phyloP scores from a whole-genome alignment of 2,329 filamentous ascomycete species.

The Xylariales sp. region DNA sequence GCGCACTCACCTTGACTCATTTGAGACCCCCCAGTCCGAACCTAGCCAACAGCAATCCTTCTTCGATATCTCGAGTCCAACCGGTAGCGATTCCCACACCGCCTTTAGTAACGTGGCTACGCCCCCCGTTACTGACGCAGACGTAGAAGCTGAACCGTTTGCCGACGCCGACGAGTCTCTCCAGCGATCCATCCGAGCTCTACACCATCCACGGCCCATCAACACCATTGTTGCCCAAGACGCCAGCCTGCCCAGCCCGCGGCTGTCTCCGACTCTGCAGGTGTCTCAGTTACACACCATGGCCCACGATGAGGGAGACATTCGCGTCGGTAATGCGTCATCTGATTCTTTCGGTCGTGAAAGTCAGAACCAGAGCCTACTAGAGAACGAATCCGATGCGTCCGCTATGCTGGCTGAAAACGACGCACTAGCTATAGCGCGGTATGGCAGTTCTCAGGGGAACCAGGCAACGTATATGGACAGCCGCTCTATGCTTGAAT shows the following conservation, averaged over 20 bases:
- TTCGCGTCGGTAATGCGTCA: constrained; percentile 53
- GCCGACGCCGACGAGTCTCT: constrained; percentile 63
- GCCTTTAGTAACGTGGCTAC: constrained; percentile 76
- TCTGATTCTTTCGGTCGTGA: constrained; percentile 53
- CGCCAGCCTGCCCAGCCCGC: constrained; percentile 92
- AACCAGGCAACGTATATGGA: constrained; percentile 70
- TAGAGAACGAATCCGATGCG: constrained; percentile 50
- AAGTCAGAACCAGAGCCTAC: constrained; percentile 57
- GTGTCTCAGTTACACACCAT: constrained; percentile 66
- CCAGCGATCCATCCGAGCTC: constrained; percentile 58
- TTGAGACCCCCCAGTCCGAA: constrained; percentile 59
- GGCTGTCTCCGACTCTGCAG: constrained; percentile 89
- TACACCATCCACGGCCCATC: constrained; percentile 64
- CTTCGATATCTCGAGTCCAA: constrained; percentile 64
- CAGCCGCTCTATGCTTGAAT: constrained; percentile 86
- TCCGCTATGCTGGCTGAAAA: constrained; percentile 44
- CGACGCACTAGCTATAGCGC: constrained; percentile 41
- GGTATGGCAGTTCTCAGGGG: constrained; percentile 46
- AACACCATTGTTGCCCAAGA: constrained; percentile 83
- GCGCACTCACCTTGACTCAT: constrained; percentile 55
- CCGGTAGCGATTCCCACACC: constrained; percentile 67
- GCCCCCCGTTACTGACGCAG: constrained; percentile 79
- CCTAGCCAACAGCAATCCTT: constrained; percentile 54
- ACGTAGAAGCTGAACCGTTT: constrained; percentile 73
- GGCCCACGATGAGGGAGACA: constrained; percentile 58